These are phyloP conservation scores for Tuber microsphaerosporum DNA, from an alignment of 495 filamentous ascomycete genomes.

Conservation along the genomic window DNA sequence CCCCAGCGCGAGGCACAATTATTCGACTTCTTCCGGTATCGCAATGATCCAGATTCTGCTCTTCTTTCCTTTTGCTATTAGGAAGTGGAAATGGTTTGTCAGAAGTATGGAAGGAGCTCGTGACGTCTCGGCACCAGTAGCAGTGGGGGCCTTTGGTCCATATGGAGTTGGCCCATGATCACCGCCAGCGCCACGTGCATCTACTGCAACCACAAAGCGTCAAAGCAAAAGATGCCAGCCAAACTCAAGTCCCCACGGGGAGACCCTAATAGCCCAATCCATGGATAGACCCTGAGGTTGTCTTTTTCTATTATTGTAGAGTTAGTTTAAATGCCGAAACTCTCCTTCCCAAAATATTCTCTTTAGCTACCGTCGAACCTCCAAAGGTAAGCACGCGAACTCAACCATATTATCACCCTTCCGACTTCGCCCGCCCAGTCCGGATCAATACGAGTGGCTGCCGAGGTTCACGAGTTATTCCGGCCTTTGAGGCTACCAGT, in stretches of 20 bases:
- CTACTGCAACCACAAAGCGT: background rate
- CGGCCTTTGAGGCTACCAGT: background rate
- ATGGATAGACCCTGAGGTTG: background rate
- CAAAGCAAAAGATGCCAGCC: background rate
- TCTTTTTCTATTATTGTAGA: background rate
- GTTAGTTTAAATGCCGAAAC: background rate
- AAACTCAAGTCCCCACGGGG: background rate
- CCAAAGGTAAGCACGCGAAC: background rate
- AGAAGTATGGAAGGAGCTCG: background rate
- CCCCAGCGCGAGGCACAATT: no score
- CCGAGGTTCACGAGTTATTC: background rate
- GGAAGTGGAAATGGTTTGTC: background rate
- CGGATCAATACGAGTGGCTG: background rate
- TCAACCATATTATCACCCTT: background rate
- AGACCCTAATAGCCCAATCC: background rate
- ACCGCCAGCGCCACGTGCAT: background rate
- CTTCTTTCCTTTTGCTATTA: background rate
- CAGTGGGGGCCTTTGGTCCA: background rate
- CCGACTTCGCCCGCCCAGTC: background rate
- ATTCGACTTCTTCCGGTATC: background rate
- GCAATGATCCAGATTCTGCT: background rate
- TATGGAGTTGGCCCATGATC: background rate
- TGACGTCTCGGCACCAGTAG: background rate
- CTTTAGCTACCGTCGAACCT: background rate
- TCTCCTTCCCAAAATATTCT: background rate